phyloP scores from a whole-genome alignment of 108 stramenopile species.

The Licmophora abbreviata region DNA sequence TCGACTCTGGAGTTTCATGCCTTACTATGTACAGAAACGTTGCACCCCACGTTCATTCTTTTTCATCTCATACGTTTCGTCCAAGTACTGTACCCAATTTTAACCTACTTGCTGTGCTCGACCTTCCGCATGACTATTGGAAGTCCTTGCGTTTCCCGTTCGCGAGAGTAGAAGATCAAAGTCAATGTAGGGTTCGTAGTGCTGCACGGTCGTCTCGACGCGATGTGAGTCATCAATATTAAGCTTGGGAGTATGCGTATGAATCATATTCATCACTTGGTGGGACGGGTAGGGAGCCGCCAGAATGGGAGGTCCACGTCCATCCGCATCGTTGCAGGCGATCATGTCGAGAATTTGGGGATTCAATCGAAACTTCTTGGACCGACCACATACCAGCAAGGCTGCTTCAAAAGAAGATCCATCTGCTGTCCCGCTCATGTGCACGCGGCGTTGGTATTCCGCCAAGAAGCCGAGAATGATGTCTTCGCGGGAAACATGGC shows the following conservation, averaged over 20 bases:
- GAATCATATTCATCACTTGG: slow-evolving; percentile 58
- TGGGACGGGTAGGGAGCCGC: slow-evolving; percentile 45
- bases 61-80: too few relatives aligned
- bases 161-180: slow-evolving; percentile 69
- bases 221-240: slow-evolving; percentile 64
- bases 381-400: slow-evolving; percentile 72
- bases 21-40: too few relatives aligned
- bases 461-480: slow-evolving; percentile 87
- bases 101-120: too few relatives aligned
- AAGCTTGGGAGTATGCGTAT: slow-evolving; percentile 75
- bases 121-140: too few relatives aligned
- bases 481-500: slow-evolving; percentile 87
- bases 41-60: too few relatives aligned
- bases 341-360: slow-evolving; percentile 64
- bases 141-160: slow-evolving; percentile 21
- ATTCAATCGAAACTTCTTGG: slow-evolving; percentile 54
- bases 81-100: too few relatives aligned
- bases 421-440: slow-evolving; percentile 12
- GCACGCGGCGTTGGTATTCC: slow-evolving; percentile 62
- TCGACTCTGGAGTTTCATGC: too few relatives aligned
- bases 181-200: slow-evolving; percentile 86
- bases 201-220: slow-evolving; percentile 58
- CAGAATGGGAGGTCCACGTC: too few relatives aligned
- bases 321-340: slow-evolving; percentile 47
- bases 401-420: slow-evolving; percentile 68